Evolutionary conservation across 2,329 filamentous ascomycete species (phyloP).

Genomic region (Monilinia aucupariae): DNA sequence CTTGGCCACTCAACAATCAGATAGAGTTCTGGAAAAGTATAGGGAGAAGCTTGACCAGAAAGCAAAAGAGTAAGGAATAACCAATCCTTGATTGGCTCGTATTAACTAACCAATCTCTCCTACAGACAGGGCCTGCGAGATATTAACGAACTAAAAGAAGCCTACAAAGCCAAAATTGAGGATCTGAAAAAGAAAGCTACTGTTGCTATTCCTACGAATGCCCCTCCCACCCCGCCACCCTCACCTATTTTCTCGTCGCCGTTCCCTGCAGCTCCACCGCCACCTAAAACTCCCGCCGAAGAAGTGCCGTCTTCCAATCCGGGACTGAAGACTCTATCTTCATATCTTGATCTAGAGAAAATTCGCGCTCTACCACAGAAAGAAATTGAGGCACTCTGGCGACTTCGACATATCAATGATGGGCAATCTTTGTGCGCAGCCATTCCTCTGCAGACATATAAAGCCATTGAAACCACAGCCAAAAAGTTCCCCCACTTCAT

Average conservation of each 20-base stretch:
- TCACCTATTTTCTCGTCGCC: constrained; percentile 34
- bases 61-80: constrained; percentile 54
- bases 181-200: constrained; percentile 63
- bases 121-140: constrained; percentile 56
- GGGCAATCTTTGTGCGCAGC: constrained; percentile 75
- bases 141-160: constrained; percentile 71
- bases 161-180: constrained; percentile 79
- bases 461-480: constrained; percentile 64
- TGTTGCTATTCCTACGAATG: constrained; percentile 38
- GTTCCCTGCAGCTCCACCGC: constrained; percentile 34
- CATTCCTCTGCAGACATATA: constrained; percentile 69
- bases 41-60: constrained; percentile 77
- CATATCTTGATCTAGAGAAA: constrained; percentile 76
- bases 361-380: constrained; percentile 64
- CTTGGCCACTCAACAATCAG: constrained; percentile 69
- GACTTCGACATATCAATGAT: constrained; percentile 72
- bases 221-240: constrained; percentile 34
- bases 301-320: constrained; percentile 33
- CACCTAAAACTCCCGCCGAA: constrained; percentile 33
- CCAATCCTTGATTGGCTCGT: background rate
- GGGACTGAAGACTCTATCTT: constrained; percentile 52
- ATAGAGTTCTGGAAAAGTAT: constrained; percentile 76
- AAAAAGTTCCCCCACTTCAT: constrained; percentile 81
- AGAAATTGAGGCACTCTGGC: constrained; percentile 86
- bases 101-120: background rate